Base-by-base conservation (phyloP, 2,329 filamentous ascomycete species). In the Clonostachys rosea region DNA sequence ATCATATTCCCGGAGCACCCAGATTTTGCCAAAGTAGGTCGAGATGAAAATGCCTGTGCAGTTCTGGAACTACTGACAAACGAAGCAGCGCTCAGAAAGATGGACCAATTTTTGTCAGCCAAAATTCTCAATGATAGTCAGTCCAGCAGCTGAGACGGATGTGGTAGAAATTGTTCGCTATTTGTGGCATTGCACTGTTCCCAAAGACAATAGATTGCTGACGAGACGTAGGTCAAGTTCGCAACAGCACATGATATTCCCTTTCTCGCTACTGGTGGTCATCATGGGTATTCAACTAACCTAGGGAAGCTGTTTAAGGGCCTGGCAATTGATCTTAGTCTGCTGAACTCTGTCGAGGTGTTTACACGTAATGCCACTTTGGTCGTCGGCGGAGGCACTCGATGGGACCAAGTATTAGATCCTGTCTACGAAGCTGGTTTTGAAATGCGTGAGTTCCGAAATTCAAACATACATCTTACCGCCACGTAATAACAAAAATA, bases 261-360 rank as follows among this genome's bases (percentile, higher is more conserved):
- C 10, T 54, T 54, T 37, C 42, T 54, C 5, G 48, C 48, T 24
- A 47, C 50, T 17, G 47, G 45, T 5, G 50, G 50, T 13, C 41
- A 35, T 5, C 52, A 54, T 35, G 52, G 52, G 17, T 50, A 43
- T 45, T 17, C 34, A 35, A 46, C 42, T 11, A 36, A 42, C 13
- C 42, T 49, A 7, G 33, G 47, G 13, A 43, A 44, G 30, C 30
- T 44, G 18, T 2, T 47, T n/a, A 33, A 45, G 9, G 30, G 34
- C 43, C 46, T 48, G 37, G 49, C 50, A 30, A 52, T 54, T 36
- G 49, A 52, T 44, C 43, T 54, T 50, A 46, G 52, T 34, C 40
- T 36, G n/a, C 40, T 52, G 46, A 54, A 54, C 35, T n/a, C 12
- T 12, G 10, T 51, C 49, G 14, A 41, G 34, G 37, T 39, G 48